A percentile compares a stretch with the other conserved stretches of the same genome.
These are phyloP conservation scores for Globisporangium cystogenes DNA, from an alignment of 352 stramenopile species.

Conservation along the genomic window DNA sequence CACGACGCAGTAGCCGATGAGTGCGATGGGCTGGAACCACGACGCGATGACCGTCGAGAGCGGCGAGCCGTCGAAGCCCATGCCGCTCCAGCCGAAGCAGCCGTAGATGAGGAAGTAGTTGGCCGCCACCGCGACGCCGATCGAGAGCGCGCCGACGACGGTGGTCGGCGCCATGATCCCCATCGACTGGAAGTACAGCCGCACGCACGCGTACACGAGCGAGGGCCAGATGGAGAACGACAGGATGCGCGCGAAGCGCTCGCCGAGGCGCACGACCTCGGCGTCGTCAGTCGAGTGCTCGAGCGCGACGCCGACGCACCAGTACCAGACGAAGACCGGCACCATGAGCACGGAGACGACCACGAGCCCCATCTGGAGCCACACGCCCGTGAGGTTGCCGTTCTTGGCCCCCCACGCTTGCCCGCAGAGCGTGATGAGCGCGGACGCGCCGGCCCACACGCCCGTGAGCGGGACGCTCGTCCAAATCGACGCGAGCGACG, in stretches of 20 bases:
- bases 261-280: conserved; percentile 58
- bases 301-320: conserved; percentile 46
- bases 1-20: conserved; percentile 52
- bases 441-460: conserved; percentile 65
- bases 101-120: conserved; percentile 80
- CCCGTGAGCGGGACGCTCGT: conserved; percentile 61
- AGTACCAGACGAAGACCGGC: conserved; percentile 35
- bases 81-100: conserved; percentile 30
- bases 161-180: not conserved
- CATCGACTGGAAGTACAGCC: conserved; percentile 1
- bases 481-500: conserved; percentile 72
- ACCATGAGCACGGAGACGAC: conserved; percentile 24
- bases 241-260: conserved; percentile 71
- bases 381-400: conserved; percentile 26
- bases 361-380: conserved; percentile 32
- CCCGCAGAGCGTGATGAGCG: conserved; percentile 52
- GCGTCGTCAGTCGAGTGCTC: conserved; percentile 54
- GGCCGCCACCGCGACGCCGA: conserved; percentile 39
- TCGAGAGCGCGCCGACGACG: conserved; percentile 46
- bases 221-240: conserved; percentile 74
- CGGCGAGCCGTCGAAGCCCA: conserved; percentile 76
- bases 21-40: conserved; percentile 65
- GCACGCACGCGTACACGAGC: conserved; percentile 60
- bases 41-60: conserved; percentile 70
- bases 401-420: conserved; percentile 35